Evolutionary conservation across 2,329 filamentous ascomycete genomes (phyloP), one percentile per base, ranked within the genome.

Genomic region (Hypoxylon sp.): DNA sequence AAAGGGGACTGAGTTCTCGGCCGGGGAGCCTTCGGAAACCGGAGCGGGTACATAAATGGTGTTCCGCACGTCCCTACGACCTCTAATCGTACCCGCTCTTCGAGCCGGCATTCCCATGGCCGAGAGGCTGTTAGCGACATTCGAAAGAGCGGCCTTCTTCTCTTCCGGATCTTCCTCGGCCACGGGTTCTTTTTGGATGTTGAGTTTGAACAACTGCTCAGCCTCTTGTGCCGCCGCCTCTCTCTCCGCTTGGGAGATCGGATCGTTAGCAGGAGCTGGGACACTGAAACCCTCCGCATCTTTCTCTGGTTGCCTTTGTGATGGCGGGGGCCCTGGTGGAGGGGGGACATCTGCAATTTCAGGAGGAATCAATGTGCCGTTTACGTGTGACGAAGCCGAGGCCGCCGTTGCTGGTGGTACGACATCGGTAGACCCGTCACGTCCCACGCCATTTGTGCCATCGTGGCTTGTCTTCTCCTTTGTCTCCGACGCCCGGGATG

Each of bases 1-100:
- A 58, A 78, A 76, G 62, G 77, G 76, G 72, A 80, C 76, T 1
- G 78, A 73, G 42, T 74, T 76, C 11, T 79, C 77, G 58, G 77
- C 75, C 2, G 78, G 59, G 14, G 75, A 71, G 31, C 71, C 72
- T 65, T 78, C 71, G 26, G 77, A 70, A 6, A 78, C 78, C 71
- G 73, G 73, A 3, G 81, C 78, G 9, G 93, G 91, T 70, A 94
- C 86, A 76, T 96, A 95, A 60, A 97, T 90, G 1, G 94, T 98
- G 80, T 97, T 97, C 66, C 95, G 89, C 70, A 97, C 93, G 78
- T 98, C 95, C 77, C 96, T 88, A 67, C 96, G 91, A 57, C 96
- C 96, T 73, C 96, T 89, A 14, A 97, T 84, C 13, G 94, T 98
- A 50, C 92, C 91, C 13, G 88, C 83, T 75, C 90, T 92, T 26